Base-by-base conservation (phyloP, 495 filamentous ascomycete species). In the Parmelia sp. region DNA sequence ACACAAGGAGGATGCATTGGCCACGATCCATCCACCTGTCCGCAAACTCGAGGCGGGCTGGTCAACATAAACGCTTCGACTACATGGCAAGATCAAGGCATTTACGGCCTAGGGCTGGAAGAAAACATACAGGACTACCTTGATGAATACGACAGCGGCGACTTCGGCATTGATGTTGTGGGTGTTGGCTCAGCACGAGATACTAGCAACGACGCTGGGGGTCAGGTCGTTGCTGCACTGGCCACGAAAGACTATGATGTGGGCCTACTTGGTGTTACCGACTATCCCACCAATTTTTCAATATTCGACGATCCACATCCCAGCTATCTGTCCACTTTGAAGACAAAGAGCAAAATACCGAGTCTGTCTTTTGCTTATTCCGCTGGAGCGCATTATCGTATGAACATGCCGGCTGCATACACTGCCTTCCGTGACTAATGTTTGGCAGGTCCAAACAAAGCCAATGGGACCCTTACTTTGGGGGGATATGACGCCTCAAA, bases 401-500 rank as follows among this genome's bases (percentile, higher is more conserved):
- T 60, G 68, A 14, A 7, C 15, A 27, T 23, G 12, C 21, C 49
- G 31, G 9, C 44, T 42, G 45, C 23, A 17, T 53, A 35, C 15
- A 33, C 4, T 21, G 47, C 49, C 4, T 42, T 33, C 15, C 3
- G 17, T 60, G 2, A 31, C 25, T 64, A 21, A 49, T 44, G 5
- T 14, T n/a, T 35, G 14, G 3, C 33, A 68, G 66, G 64, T 21
- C 69, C 80, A 17, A 78, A 79, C 57, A 74, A 77, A 40, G 78
- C 80, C 6, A 74, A 79, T 60, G 79, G 74, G 21, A 79, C 78
- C 56, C 71, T 86, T 11, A 84, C 84, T n/a, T 76, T 86, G 29
- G 83, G 83, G 23, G 83, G 83, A 3, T 86, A 85, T 68, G 83
- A 86, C 68, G 69, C 75, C 4, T 80, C 82, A 0, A 73, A 77